phyloP scores from a whole-genome alignment of 768 basidiomycete genomes.

The Boletus rubroflammeus region DNA sequence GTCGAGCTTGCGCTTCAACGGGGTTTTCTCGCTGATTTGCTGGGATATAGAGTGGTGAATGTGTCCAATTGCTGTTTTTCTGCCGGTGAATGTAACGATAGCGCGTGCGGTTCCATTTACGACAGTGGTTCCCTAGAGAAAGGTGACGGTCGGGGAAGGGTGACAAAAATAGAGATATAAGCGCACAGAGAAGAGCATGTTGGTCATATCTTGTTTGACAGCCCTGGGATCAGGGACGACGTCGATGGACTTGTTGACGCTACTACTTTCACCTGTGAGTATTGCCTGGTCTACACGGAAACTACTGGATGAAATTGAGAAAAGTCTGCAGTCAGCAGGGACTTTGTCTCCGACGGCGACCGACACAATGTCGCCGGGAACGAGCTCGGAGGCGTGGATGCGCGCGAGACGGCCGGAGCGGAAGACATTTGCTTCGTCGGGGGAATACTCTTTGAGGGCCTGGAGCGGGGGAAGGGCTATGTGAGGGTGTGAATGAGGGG shows the following conservation, averaged over 20 bases:
- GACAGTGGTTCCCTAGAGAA: slow-evolving; percentile 81
- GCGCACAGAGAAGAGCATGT: slow-evolving; percentile 89
- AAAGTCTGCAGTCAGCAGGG: slow-evolving; percentile 88
- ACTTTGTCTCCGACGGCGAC: slow-evolving; percentile 94
- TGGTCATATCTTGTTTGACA: slow-evolving; percentile 97
- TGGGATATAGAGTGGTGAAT: slow-evolving; percentile 95
- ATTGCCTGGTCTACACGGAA: slow-evolving; percentile 97
- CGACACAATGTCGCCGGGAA: slow-evolving; percentile 90
- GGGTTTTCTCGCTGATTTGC: slow-evolving; percentile 94
- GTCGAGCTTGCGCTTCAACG: slow-evolving; percentile 94
- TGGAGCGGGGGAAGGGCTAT: slow-evolving; percentile 28
- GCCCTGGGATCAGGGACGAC: slow-evolving; percentile 70
- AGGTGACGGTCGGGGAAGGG: neutral
- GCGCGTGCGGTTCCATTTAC: slow-evolving; percentile 90
- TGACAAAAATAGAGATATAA: neutral
- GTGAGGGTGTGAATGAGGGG: neutral
- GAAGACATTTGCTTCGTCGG: slow-evolving; percentile 90
- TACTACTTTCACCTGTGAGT: slow-evolving; percentile 89
- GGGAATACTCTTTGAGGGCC: slow-evolving; percentile 97
- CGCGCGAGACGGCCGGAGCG: slow-evolving; percentile 66
- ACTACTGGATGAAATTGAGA: slow-evolving; percentile 88
- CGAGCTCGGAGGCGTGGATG: slow-evolving; percentile 84
- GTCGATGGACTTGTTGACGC: slow-evolving; percentile 77
- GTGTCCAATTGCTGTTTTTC: slow-evolving; percentile 89
- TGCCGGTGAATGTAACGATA: slow-evolving; percentile 83